Percentiles rank a stretch among this genome's conserved stretches.
phyloP scores from a whole-genome alignment of 129 eudicot species.

The Heracleum sosnowskyi region DNA sequence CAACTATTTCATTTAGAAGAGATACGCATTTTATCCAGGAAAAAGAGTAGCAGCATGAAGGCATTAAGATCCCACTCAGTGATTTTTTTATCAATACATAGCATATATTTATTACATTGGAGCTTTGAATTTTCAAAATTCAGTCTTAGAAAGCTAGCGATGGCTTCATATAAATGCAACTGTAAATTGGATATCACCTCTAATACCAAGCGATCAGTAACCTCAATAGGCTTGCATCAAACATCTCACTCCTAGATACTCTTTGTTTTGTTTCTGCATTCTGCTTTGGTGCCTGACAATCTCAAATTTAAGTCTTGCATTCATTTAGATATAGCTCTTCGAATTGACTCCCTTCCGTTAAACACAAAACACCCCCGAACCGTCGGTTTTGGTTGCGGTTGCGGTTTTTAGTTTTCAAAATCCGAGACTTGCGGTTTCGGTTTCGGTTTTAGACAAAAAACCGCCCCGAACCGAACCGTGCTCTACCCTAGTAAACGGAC shows the following conservation, averaged over 20 bases:
- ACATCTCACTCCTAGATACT: constrained; percentile 41
- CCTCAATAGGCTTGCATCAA: constrained; percentile 1
- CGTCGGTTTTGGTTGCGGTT: too few relatives aligned
- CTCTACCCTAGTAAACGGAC: too few relatives aligned
- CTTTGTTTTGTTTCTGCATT: constrained; percentile 54
- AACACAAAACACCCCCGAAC: too few relatives aligned
- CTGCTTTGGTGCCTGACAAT: constrained; percentile 66
- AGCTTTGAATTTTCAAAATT: neutral
- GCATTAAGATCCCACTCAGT: neutral
- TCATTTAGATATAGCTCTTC: too few relatives aligned
- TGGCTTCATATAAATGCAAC: neutral
- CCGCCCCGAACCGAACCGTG: too few relatives aligned
- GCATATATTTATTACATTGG: neutral
- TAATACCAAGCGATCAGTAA: neutral
- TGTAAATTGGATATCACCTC: neutral
- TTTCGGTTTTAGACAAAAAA: too few relatives aligned
- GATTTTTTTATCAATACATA: neutral
- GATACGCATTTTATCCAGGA: neutral
- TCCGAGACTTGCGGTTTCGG: too few relatives aligned
- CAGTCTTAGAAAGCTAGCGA: too few relatives aligned
- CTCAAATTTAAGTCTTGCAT: too few relatives aligned
- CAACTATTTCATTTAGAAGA: neutral
- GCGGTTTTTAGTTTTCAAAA: too few relatives aligned
- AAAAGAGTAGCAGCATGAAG: neutral
- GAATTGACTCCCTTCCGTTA: too few relatives aligned